phyloP scores from a whole-genome alignment of 768 basidiomycete genomes.

The Mycena polygramma region DNA sequence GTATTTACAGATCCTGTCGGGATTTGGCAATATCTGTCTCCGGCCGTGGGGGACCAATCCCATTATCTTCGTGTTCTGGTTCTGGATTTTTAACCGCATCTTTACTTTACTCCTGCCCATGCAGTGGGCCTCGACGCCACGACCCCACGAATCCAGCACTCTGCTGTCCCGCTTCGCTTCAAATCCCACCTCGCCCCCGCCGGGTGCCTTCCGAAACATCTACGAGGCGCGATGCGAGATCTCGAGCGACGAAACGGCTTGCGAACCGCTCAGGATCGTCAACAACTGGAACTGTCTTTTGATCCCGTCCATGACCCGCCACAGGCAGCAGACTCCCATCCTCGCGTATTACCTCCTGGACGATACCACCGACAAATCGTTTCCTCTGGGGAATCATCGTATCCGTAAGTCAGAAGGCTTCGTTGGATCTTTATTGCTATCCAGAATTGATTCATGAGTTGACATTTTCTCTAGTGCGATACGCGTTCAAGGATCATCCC shows the following conservation, averaged over 20 bases:
- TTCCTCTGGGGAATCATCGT: not conserved
- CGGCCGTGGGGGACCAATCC: not conserved
- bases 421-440: too few relatives aligned
- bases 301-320: slow-evolving; percentile 7
- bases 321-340: slow-evolving; percentile 10
- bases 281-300: not conserved
- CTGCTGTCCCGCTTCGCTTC: not conserved
- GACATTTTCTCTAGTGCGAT: not conserved
- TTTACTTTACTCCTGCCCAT: not conserved
- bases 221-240: slow-evolving; percentile 31
- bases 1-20: not conserved
- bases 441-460: not conserved
- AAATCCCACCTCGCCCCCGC: not conserved
- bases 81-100: not conserved
- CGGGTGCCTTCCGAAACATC: not conserved
- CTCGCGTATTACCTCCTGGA: slow-evolving; percentile 27
- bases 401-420: too few relatives aligned
- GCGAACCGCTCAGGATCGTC: not conserved
- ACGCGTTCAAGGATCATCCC: not conserved
- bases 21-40: not conserved
- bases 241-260: not conserved
- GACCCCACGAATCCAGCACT: not conserved
- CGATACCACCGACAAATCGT: not conserved
- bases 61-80: not conserved
- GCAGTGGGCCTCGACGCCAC: not conserved